Conservation (phyloP, 2,329 filamentous ascomycete species). For the Paecilomyces formosus region DNA sequence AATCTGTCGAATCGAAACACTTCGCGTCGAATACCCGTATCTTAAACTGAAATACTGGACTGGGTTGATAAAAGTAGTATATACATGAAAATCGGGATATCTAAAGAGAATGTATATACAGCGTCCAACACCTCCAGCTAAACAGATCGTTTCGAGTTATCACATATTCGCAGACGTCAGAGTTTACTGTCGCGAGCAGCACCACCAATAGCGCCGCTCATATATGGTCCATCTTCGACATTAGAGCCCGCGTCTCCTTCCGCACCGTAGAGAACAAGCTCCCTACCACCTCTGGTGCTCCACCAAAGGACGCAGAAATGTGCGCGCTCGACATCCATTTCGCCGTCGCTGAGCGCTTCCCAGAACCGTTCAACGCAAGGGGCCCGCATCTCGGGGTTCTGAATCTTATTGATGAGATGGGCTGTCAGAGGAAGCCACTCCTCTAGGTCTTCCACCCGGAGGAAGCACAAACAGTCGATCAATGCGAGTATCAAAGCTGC, state of each 20-base stretch:
- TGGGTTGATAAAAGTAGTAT: neutral
- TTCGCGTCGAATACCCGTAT: neutral
- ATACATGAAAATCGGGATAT: neutral
- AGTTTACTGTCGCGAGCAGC: slow-evolving; percentile 41
- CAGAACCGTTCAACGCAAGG: slow-evolving; percentile 66
- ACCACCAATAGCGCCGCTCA: slow-evolving; percentile 48
- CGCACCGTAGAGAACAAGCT: slow-evolving; percentile 45
- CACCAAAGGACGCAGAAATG: slow-evolving; percentile 79
- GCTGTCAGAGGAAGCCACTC: slow-evolving; percentile 74
- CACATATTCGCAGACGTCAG: slow-evolving; percentile 19
- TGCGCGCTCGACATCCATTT: slow-evolving; percentile 82
- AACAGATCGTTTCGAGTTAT: neutral
- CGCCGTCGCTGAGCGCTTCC: slow-evolving; percentile 70
- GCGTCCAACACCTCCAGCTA: neutral
- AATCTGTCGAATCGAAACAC: neutral
- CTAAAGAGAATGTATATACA: neutral
- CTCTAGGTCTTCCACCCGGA: slow-evolving; percentile 62
- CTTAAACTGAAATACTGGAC: neutral
- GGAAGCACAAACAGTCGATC: slow-evolving; percentile 68
- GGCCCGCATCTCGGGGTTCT: slow-evolving; percentile 55
- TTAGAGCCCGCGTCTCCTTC: slow-evolving; percentile 9
- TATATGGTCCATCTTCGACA: slow-evolving; percentile 27
- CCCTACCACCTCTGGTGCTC: slow-evolving; percentile 58
- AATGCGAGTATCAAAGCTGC: slow-evolving; percentile 68
- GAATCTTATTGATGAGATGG: slow-evolving; percentile 57